Percentiles rank a stretch among this genome's conserved stretches.
phyloP scores from a whole-genome alignment of 441 rosid species.

The Gossypium laxum region DNA sequence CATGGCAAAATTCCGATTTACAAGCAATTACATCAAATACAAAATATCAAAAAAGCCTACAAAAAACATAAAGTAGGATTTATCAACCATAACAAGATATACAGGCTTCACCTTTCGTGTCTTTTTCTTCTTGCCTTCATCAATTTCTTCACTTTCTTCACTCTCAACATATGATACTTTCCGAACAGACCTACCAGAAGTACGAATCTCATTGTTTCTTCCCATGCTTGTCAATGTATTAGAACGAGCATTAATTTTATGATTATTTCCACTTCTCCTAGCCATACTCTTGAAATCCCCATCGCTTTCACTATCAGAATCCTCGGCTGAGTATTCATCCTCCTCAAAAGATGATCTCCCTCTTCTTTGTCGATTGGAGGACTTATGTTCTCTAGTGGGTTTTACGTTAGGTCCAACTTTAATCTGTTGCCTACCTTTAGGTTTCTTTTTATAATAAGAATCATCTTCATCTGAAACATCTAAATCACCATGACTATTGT shows the following conservation, averaged over 20 bases:
- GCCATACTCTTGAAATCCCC: constrained; percentile 52
- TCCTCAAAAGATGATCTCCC: constrained; percentile 60
- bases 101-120: constrained; percentile 52
- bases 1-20: not conserved
- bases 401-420: constrained; percentile 49
- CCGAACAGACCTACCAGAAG: constrained; percentile 78
- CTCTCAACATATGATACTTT: constrained; percentile 98
- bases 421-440: constrained; percentile 48
- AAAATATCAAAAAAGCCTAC: not conserved
- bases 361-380: constrained; percentile 48
- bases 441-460: constrained; percentile 52
- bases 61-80: not conserved
- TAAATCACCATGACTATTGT: constrained; percentile 49
- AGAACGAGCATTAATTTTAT: constrained; percentile 54
- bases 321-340: constrained; percentile 65
- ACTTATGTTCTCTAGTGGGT: constrained; percentile 40
- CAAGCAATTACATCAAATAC: not conserved
- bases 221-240: constrained; percentile 30
- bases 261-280: constrained; percentile 53
- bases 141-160: constrained; percentile 91
- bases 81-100: not conserved
- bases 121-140: constrained; percentile 66
- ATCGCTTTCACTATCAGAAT: constrained; percentile 54
- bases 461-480: constrained; percentile 68
- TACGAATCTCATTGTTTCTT: constrained; percentile 71